Base-by-base conservation (phyloP, 78 protist genomes). In the Planoprotostelium fungivorum region DNA sequence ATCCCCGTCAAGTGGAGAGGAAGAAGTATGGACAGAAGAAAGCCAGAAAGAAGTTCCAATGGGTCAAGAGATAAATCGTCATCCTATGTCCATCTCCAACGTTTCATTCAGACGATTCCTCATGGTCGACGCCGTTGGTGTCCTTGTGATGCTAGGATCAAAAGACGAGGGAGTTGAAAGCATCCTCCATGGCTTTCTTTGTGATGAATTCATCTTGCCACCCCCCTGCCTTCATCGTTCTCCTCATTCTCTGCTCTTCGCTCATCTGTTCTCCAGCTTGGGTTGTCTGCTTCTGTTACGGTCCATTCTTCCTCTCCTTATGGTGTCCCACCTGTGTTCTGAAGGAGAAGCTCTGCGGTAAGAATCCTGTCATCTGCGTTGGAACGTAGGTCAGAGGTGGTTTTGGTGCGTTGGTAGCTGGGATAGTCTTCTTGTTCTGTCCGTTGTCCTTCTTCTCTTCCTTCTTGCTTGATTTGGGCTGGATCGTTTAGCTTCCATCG, bases 1-100 rank as follows among this genome's bases (percentile, higher is more conserved):
- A 94, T 63, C 36, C 83, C n/a, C 90, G 96, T 36, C 36, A 38
- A n/a, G 94, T 93, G 28, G 96, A 94, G 88, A 89, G 96, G 87
- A 94, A 94, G 96, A 94, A 91, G 88, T 94, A 92, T 29, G 96
- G 96, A 86, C 93, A 89, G 85, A 36, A 86, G 38, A 91, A 91
- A 29, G 94, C 96, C 16, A 91, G 96, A 84, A 94, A 94, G 94
- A 89, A 85, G 63, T 91, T 89, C 91, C 92, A 89, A 87, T 94
- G 93, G 96, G 96, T 94, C 63, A 94, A 92, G 87, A 89, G 96
- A 37, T 94, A 87, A 94, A 88, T 51, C n/a, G n/a, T n/a, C n/a
- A n/a, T n/a, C n/a, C n/a, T n/a, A n/a, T n/a, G n/a, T n/a, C n/a
- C n/a, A n/a, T n/a, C n/a, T n/a, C n/a, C n/a, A n/a, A n/a, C n/a